These are phyloP conservation scores for Porcisia hertigi DNA, from an alignment of 208 protist species.

Conservation along the genomic window DNA sequence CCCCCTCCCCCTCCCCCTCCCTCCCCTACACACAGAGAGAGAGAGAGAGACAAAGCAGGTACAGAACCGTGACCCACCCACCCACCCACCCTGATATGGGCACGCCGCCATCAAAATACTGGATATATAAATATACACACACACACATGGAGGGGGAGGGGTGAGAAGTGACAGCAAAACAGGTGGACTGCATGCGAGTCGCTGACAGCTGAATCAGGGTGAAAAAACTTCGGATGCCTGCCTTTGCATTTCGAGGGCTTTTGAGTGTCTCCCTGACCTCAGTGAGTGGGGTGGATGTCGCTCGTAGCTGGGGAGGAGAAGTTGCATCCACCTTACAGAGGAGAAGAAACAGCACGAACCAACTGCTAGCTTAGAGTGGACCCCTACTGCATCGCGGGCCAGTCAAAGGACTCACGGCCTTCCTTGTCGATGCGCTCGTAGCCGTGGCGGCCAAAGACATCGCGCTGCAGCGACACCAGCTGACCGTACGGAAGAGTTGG, in stretches of 20 bases:
- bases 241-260: background rate
- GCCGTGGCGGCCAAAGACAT: constrained; percentile 91
- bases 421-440: constrained; percentile 88
- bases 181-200: background rate
- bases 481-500: constrained; percentile 79
- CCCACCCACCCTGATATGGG: background rate
- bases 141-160: background rate
- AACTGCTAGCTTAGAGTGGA: background rate
- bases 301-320: background rate
- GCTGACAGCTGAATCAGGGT: background rate
- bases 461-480: constrained; percentile 91
- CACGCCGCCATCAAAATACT: background rate
- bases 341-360: background rate
- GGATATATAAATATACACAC: background rate
- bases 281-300: background rate
- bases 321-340: background rate
- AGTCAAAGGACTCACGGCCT: constrained; percentile 75
- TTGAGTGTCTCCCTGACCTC: no score
- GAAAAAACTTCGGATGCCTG: background rate
- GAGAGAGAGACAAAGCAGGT: no score
- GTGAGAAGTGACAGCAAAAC: background rate
- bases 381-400: constrained; percentile 83
- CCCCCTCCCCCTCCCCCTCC: background rate
- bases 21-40: no score
- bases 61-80: background rate